Evolutionary conservation across 2,329 filamentous ascomycete genomes (phyloP).

Genomic region (Diaporthe sp.): DNA sequence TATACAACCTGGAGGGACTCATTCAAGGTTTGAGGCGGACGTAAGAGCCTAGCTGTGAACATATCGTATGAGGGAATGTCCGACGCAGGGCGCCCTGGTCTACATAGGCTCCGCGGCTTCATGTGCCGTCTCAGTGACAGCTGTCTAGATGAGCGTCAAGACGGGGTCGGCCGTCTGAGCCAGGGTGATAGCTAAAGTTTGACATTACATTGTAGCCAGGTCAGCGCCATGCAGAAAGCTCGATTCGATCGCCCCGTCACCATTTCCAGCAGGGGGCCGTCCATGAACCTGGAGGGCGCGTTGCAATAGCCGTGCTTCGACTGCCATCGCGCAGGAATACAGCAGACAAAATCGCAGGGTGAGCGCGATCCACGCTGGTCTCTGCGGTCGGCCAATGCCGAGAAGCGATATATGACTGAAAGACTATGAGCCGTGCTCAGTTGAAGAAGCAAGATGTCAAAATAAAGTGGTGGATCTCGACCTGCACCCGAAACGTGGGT

Average conservation of each 20-base stretch:
- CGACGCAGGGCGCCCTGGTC: constrained; percentile 11
- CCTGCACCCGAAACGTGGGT: constrained; percentile 14
- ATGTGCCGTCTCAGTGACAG: not conserved
- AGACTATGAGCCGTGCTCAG: not conserved
- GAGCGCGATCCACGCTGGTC: not conserved
- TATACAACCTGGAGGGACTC: not conserved
- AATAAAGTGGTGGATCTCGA: constrained; percentile 30
- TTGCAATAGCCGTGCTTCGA: not conserved
- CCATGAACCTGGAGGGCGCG: not conserved
- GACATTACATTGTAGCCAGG: not conserved
- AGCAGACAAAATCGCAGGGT: not conserved
- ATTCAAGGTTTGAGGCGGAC: constrained; percentile 1
- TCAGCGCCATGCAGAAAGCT: not conserved
- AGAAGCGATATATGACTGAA: not conserved
- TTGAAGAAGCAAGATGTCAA: constrained; percentile 29
- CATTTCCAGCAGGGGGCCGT: not conserved
- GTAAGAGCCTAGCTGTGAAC: constrained; percentile 6
- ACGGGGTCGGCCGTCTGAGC: constrained; percentile 17
- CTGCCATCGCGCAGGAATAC: not conserved
- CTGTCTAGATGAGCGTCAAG: not conserved
- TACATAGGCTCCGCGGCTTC: not conserved
- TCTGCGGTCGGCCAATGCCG: not conserved
- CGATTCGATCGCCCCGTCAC: not conserved
- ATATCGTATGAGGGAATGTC: not conserved
- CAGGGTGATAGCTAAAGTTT: not conserved